Evolutionary conservation across 2,329 filamentous ascomycete genomes (phyloP).

Genomic region (Aspergillus quadricinctus): DNA sequence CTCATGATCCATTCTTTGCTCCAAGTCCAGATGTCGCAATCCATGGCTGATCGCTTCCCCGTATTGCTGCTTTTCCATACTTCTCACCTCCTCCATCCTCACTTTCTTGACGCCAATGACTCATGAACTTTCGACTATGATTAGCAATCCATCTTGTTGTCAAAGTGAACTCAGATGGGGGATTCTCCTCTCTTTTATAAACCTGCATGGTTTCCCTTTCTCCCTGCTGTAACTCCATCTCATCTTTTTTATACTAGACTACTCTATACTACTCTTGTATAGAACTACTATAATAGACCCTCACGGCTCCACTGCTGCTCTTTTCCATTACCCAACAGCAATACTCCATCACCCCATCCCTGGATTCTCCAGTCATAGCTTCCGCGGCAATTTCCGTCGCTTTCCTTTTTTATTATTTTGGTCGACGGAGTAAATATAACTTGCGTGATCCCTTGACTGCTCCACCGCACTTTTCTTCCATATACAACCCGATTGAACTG

Average conservation of each 20-base stretch:
- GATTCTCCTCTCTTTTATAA: neutral
- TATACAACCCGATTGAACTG: neutral
- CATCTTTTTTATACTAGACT: neutral
- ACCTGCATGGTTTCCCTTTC: neutral
- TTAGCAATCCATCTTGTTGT: neutral
- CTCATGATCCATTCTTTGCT: neutral
- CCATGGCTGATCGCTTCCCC: neutral
- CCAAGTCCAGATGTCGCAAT: neutral
- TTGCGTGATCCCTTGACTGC: neutral
- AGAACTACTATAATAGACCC: neutral
- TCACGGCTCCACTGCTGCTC: slow-evolving; percentile 4
- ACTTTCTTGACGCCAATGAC: neutral
- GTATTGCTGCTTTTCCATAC: neutral
- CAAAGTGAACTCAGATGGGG: neutral
- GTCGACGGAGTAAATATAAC: neutral
- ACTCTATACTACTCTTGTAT: neutral
- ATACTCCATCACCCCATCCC: slow-evolving; percentile 11
- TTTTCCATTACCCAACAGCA: slow-evolving; percentile 16
- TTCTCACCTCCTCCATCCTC: no score
- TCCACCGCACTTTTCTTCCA: neutral
- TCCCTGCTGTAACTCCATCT: neutral
- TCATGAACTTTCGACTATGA: neutral
- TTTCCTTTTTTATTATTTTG: neutral
- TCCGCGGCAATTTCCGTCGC: neutral
- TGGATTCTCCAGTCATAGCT: slow-evolving; percentile 7